Conservation (phyloP, 2,329 filamentous ascomycete genomes). For the Coniochaeta hoffmannii region DNA sequence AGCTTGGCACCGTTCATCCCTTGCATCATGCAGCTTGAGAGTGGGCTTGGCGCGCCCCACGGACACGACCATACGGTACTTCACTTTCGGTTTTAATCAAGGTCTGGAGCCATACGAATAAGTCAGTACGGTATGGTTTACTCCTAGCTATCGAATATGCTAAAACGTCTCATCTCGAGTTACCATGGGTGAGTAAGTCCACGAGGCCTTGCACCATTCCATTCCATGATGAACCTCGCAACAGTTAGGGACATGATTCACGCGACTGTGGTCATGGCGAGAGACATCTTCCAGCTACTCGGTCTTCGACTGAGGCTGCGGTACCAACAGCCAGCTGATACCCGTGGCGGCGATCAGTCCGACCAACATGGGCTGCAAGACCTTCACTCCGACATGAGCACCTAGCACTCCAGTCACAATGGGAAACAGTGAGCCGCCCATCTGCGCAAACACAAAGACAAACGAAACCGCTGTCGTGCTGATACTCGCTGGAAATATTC, state of each 20-base stretch:
- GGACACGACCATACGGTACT: too few species aligned
- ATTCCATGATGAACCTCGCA: too few species aligned
- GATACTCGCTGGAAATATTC: slow-evolving; percentile 34
- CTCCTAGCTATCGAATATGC: too few species aligned
- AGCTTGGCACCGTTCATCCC: too few species aligned
- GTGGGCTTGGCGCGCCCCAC: too few species aligned
- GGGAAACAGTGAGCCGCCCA: slow-evolving; percentile 48
- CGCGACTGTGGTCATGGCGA: not conserved
- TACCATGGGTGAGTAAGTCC: too few species aligned
- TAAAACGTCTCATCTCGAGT: too few species aligned
- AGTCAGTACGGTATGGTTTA: too few species aligned
- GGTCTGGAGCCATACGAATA: too few species aligned
- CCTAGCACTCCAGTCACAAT: slow-evolving; percentile 47
- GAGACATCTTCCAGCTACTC: not conserved
- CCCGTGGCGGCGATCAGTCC: slow-evolving; percentile 37
- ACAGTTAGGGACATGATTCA: not conserved
- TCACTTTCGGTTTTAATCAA: too few species aligned
- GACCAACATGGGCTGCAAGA: slow-evolving; percentile 45
- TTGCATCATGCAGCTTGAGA: too few species aligned
- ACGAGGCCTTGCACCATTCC: too few species aligned
- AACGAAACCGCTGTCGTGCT: slow-evolving; percentile 32
- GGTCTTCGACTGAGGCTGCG: slow-evolving; percentile 20
- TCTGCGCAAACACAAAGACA: slow-evolving; percentile 50
- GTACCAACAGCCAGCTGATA: slow-evolving; percentile 38
- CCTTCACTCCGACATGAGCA: slow-evolving; percentile 32